Evolutionary conservation across 2,329 filamentous ascomycete species (phyloP), one percentile per base, ranked within the genome.

Genomic region (Raffaelea albimanens): DNA sequence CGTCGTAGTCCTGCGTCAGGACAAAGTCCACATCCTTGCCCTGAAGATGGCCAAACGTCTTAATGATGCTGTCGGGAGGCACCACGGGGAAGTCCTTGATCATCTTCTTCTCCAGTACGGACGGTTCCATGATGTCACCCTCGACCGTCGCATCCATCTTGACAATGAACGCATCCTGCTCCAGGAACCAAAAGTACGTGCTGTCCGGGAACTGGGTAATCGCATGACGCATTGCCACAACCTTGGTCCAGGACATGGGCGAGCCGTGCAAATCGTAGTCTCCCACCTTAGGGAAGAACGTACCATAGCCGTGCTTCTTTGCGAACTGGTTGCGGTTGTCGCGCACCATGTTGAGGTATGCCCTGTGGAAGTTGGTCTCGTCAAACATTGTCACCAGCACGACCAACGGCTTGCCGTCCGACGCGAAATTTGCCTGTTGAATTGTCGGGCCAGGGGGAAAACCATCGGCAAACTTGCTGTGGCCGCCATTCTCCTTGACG

Each of bases 41-140:
- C 52, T 80, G 81, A n/a, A 95, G 70, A 60, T 95, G 83, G 16
- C 77, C 71, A 61, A 95, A 95, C 0, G 94, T 97, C 71, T 87
- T 91, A 68, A 98, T 97, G 57, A 98, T 90, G 67, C 88, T 95
- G 67, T 96, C 88, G 0, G 94, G 93, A 2, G 91, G 93, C 9
- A 97, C 91, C 44, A 98, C 81, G 5, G 93, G 80, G 46, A 82
- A 75, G 63, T 95, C 86, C 62, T 82, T 85, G 57, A 93, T 78
- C 87, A 97, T 96, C 48, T 86, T 63, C 20, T 71, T 72, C 59
- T 94, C 85, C 43, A 98, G 73, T 48, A 72, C 78, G 45, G 70
- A 69, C 11, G 80, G 67, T 11, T 79, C 70, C 63, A 94, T 79
- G 36, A 98, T 66, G 57, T 87, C 78, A 2, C 78, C 72, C 54